A percentile compares a stretch with the other conserved stretches of the same genome.
Conservation (phyloP, 1,139 yeast species). For the Taphrina deformans region DNA sequence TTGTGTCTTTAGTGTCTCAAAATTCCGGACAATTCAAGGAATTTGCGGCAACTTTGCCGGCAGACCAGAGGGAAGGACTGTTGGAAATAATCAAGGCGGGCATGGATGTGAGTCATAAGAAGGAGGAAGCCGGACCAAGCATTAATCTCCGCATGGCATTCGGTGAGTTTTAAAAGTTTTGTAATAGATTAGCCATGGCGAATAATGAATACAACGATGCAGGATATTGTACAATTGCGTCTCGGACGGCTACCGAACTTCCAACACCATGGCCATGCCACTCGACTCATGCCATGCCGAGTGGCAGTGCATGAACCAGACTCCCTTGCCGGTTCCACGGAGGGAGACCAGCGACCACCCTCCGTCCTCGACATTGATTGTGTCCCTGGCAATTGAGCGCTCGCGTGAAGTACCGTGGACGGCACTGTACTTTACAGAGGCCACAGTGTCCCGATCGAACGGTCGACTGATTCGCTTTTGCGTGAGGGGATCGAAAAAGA, state of each 20-base stretch:
- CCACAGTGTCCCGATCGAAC: slow-evolving; percentile 47
- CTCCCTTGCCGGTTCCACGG: slow-evolving; percentile 75
- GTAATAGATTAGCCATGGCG: too few species aligned
- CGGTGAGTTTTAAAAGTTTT: slow-evolving; percentile 10
- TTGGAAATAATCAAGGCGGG: slow-evolving; percentile 1
- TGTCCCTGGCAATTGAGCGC: slow-evolving; percentile 64
- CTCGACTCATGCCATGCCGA: slow-evolving; percentile 81
- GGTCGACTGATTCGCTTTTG: slow-evolving; percentile 47
- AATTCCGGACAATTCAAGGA: neutral
- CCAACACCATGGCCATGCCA: slow-evolving; percentile 58
- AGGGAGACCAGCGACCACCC: slow-evolving; percentile 63
- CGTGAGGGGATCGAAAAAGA: slow-evolving; percentile 54
- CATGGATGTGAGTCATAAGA: neutral
- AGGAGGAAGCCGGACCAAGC: slow-evolving; percentile 13
- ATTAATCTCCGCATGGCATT: slow-evolving; percentile 17
- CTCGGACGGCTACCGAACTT: slow-evolving; percentile 6
- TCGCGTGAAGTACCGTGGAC: slow-evolving; percentile 41
- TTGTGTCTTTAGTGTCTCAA: neutral
- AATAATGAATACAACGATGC: neutral
- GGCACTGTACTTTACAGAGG: slow-evolving; percentile 51
- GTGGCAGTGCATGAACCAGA: slow-evolving; percentile 84
- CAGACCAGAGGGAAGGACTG: neutral
- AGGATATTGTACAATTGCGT: too few species aligned
- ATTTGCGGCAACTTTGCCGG: neutral
- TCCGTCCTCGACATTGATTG: slow-evolving; percentile 61